Base-by-base conservation (phyloP, 805 yeast species). In the Saccharomycopsis malanga region DNA sequence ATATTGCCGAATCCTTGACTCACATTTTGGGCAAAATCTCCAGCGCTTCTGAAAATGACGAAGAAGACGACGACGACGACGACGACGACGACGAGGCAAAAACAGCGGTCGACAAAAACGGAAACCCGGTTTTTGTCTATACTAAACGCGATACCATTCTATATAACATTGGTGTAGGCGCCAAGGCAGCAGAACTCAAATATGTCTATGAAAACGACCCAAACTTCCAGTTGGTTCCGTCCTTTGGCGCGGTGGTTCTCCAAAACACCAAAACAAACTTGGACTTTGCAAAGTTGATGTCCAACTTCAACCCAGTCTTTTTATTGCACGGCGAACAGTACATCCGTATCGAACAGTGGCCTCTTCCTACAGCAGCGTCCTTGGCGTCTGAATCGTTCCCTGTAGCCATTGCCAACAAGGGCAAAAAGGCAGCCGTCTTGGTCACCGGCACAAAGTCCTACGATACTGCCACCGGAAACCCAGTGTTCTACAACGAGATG, bases 261-360 rank as follows among this genome's bases (percentile, higher is more conserved):
- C 54, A 51, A 32, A 51, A 49, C 44, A 42, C 44, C 17, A 44
- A 38, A 12, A 29, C 37, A 3, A 6, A 15, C 2, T n/a, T 45
- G n/a, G 35, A 42, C 27, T 35, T 35, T 18, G 17, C 12, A 7
- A 69, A 72, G 49, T 63, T 81, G 38, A 79, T 91, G 56, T 83
- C 80, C 49, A 80, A 86, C 67, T 91, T 87, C 73, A 86, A 87
- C 66, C 95, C 93, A 52, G 82, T 87, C 78, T 73, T 83, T 66
- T 73, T 91, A 60, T 74, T 91, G 56, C 98, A 91, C 63, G 98
- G 98, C 50, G 98, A 91, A 68, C 97, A 91, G 64, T 91, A 84
- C 66, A 71, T 89, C 57, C 87, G 79, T 65, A 64, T 91, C 53
- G 72, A 73, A 54, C 76, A 81, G 63, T 80, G 75, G 71, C 93